phyloP scores from a whole-genome alignment of 176 grass and related monocot genomes.

The Eremochloa ophiuroides region DNA sequence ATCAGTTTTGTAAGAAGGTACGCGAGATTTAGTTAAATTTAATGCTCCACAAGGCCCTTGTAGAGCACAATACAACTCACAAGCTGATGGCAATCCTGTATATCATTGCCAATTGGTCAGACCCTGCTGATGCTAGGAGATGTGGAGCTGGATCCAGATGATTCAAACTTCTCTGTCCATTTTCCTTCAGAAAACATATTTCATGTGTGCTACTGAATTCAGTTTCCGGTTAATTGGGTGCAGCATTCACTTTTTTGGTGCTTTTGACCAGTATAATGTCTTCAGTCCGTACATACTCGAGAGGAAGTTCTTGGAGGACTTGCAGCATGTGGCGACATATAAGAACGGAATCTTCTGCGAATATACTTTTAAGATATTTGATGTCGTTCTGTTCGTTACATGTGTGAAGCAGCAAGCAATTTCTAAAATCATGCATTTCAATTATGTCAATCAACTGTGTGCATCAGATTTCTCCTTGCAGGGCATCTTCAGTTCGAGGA shows the following conservation, averaged over 20 bases:
- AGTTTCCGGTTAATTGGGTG: not conserved
- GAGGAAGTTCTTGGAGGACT: not conserved
- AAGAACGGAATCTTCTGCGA: not conserved
- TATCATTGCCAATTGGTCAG: not conserved
- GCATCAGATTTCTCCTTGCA: not conserved
- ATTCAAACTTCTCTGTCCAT: not conserved
- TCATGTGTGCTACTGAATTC: not conserved
- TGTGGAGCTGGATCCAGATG: not conserved
- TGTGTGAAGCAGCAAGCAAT: not conserved
- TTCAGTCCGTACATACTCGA: not conserved
- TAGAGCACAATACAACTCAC: not conserved
- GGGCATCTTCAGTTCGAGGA: not conserved
- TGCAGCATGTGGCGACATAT: not conserved
- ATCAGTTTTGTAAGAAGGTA: constrained; percentile 9
- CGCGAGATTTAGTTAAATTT: not conserved
- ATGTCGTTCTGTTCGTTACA: not conserved
- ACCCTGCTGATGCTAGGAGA: not conserved
- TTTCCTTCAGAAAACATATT: not conserved
- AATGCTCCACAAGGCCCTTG: not conserved
- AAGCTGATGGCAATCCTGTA: not conserved
- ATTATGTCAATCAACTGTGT: not conserved
- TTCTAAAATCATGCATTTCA: not conserved
- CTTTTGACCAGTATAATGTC: not conserved
- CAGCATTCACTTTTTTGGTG: not conserved
- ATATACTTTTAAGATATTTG: not conserved